Percentiles rank a stretch among this genome's conserved stretches.
These are phyloP conservation scores for Ustilaginoidea virens DNA, from an alignment of 2,329 filamentous ascomycete genomes.

Conservation along the genomic window DNA sequence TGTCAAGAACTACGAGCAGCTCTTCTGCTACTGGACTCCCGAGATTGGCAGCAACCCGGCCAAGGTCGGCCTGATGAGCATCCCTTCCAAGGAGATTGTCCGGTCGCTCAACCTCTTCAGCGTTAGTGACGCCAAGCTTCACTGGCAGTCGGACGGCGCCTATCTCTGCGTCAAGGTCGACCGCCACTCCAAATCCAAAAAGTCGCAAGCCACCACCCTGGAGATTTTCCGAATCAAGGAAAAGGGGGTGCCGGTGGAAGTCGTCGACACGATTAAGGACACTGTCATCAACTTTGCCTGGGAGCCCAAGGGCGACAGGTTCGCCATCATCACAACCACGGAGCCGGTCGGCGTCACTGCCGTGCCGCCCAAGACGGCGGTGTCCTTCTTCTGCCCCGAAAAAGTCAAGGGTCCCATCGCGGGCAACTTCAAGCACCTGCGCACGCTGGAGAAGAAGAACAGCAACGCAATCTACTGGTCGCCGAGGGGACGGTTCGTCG, in stretches of 20 bases:
- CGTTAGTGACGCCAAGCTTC: conserved; percentile 90
- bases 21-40: conserved; percentile 97
- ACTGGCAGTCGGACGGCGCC: conserved; percentile 91
- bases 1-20: conserved; percentile 83
- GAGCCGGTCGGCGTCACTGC: conserved; percentile 66
- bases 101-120: conserved; percentile 95
- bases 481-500: conserved; percentile 84
- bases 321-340: conserved; percentile 89
- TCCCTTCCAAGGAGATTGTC: conserved; percentile 87
- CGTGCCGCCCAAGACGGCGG: conserved; percentile 83
- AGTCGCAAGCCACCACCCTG: conserved; percentile 88
- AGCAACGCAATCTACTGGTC: conserved; percentile 99
- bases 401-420: conserved; percentile 68
- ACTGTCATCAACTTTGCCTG: conserved; percentile 99
- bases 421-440: conserved; percentile 93
- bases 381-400: conserved; percentile 93
- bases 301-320: conserved; percentile 96
- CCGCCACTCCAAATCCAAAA: conserved; percentile 97
- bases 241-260: conserved; percentile 96
- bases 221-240: conserved; percentile 97
- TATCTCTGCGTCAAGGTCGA: conserved; percentile 99
- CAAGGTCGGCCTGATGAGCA: conserved; percentile 90
- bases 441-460: conserved; percentile 97
- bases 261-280: conserved; percentile 94
- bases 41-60: conserved; percentile 96